Conservation (phyloP, 306 rosid species). For the Amphicarpaea edgeworthii region DNA sequence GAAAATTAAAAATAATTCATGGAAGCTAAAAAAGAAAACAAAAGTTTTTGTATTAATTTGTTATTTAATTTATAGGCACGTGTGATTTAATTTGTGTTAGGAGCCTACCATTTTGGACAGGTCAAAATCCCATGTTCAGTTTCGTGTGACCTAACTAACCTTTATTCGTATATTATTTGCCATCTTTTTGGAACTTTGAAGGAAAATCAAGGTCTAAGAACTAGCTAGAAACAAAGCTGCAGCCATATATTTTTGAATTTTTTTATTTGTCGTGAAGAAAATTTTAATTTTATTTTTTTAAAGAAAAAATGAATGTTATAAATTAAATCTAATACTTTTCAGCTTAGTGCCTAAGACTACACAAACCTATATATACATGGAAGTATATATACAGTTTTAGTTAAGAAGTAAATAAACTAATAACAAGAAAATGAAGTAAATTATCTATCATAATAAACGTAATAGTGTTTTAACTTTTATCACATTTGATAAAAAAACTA, state of each 20-base stretch:
- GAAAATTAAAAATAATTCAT: not conserved
- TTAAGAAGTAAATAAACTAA: not conserved
- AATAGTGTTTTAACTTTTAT: not conserved
- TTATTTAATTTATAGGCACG: slow-evolving; percentile 5
- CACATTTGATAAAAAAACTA: too few relatives aligned
- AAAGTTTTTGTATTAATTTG: not conserved
- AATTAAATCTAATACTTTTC: slow-evolving; percentile 1
- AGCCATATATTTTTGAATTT: slow-evolving; percentile 14
- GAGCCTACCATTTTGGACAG: slow-evolving; percentile 40
- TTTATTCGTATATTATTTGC: slow-evolving; percentile 20
- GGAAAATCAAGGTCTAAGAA: not conserved
- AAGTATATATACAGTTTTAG: not conserved
- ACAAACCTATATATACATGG: not conserved
- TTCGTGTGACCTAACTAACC: slow-evolving; percentile 11
- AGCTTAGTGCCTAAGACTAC: not conserved
- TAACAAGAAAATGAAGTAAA: not conserved
- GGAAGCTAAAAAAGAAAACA: not conserved
- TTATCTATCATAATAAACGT: not conserved
- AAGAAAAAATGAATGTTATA: not conserved
- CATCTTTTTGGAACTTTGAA: slow-evolving; percentile 23
- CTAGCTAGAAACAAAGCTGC: not conserved
- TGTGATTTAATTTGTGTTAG: not conserved
- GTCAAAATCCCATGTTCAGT: not conserved
- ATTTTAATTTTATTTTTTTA: too few relatives aligned
- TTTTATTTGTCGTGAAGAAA: not conserved